Evolutionary conservation across 2,329 filamentous ascomycete species (phyloP).

Genomic region (Aureobasidium sp.): DNA sequence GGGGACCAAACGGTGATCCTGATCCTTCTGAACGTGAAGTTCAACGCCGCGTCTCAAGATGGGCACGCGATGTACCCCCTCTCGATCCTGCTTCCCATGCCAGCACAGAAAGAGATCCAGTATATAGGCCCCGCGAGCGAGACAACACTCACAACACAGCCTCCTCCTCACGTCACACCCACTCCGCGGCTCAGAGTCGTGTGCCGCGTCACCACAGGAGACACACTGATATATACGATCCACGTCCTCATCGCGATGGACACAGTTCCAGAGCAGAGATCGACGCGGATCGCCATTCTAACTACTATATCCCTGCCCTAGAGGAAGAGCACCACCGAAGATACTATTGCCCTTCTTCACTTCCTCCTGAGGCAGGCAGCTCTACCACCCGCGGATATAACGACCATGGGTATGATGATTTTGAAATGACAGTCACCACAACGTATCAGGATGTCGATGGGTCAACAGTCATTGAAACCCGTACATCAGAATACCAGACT

Average conservation of each 20-base stretch:
- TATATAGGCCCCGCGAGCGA: background rate
- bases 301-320: background rate
- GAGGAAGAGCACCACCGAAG: background rate
- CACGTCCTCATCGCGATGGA: background rate
- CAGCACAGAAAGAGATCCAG: no score
- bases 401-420: background rate
- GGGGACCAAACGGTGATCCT: background rate
- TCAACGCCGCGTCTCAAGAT: background rate
- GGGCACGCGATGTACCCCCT: background rate
- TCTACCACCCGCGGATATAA: background rate
- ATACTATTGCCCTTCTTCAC: background rate
- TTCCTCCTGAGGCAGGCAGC: background rate
- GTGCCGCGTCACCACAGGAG: background rate
- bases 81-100: no score
- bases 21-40: background rate
- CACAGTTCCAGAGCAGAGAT: background rate
- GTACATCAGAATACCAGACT: background rate
- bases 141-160: background rate
- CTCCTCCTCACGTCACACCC: background rate
- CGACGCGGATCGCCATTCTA: background rate
- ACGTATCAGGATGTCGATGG: no score
- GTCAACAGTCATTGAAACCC: background rate
- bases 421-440: background rate
- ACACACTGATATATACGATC: background rate
- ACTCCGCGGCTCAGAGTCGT: background rate